Evolutionary conservation across 495 filamentous ascomycete species (phyloP), one percentile per base, ranked within the genome.

Genomic region (Achaetomiella virescens): DNA sequence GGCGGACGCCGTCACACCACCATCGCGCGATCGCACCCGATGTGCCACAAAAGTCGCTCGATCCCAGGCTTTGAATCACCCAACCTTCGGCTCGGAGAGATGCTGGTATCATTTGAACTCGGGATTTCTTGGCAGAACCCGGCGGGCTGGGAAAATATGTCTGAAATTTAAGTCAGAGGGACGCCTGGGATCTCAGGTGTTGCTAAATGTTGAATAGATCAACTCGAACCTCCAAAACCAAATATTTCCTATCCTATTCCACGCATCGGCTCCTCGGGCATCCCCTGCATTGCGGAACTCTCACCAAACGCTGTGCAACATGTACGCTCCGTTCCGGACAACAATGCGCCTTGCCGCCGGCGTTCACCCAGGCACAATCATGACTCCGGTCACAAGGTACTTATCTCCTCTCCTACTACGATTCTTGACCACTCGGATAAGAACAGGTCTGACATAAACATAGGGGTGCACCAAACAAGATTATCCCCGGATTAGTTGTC

Each of bases 401-500:
- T 5, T 37, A 9, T 22, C n/a, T 12, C 46, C 3, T 15, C 36
- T 6, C 36, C 36, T 3, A 14, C 6, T 17, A 18, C 3, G 3
- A 21, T 42, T 8, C 6, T 20, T 42, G 14, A 18, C 17, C 17
- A 10, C 38, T 17, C 6, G 5, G 36, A 3, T 3, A 38, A 38
- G 36, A 14, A 7, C 3, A 7, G 12, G 36, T 15, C 10, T 17
- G 36, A 14, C 10, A 14, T 35, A 31, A 31, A 31, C 27, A 27
- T 17, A 48, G 46, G 20, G 22, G 21, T 17, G 15, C 40, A 9
- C 25, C 46, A 5, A 44, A 17, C 45, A 44, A 18, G 21, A 33
- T 50, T 10, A 7, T 69, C 31, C 66, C 66, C 21, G 50, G 64
- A 17, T 29, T 69, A 9, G 61, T 62, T 11, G 66, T 66, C 25